Evolutionary conservation across 352 stramenopile species (phyloP), one percentile per base, ranked within the genome.

Genomic region (Globisporangium alternatum): DNA sequence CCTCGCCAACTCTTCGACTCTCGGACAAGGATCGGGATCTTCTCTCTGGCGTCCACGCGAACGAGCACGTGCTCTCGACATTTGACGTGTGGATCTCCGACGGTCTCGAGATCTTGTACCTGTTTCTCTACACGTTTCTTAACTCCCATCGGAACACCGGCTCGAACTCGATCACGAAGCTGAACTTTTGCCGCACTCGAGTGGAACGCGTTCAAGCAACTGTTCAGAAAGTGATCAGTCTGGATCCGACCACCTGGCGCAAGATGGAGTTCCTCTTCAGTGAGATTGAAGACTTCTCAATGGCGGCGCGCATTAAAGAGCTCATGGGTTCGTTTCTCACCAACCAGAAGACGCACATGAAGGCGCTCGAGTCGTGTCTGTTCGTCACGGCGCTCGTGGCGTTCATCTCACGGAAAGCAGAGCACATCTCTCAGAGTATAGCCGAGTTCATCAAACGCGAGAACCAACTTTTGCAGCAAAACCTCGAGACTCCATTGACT

Each of bases 111-210:
- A 56, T 68, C 33, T 37, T 68, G 37, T 68, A 68, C 15, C 35
- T 68, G 35, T 68, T 64, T 19, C 19, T 68, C 6, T 64, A 64
- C 28, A 30, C 63, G 5, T 68, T 68, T 41, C 63, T 68, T 33
- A 68, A 58, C 35, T 68, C 63, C 37, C 25, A 54, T 25, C 56
- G 63, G 7, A 68, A 68, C 44, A 6, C 54, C 13, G 62, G 62
- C n/a, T 22, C 56, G 4, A 30, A 48, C 3, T 21, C 55, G 37
- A 60, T 59, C 30, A 59, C 55, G 4, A 68, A 68, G 49, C 52
- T 68, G 47, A 64, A 53, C 13, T 68, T 60, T 39, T 64, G 56
- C 3, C 63, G 56, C n/a, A 60, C 63, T 10, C 63, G 63, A 30
- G 33, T 54, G 2, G 63, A 68, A 22, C 47, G 63, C 10, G 33